phyloP scores from a whole-genome alignment of 169 alveolate genomes.

The Cryptosporidium muris region DNA sequence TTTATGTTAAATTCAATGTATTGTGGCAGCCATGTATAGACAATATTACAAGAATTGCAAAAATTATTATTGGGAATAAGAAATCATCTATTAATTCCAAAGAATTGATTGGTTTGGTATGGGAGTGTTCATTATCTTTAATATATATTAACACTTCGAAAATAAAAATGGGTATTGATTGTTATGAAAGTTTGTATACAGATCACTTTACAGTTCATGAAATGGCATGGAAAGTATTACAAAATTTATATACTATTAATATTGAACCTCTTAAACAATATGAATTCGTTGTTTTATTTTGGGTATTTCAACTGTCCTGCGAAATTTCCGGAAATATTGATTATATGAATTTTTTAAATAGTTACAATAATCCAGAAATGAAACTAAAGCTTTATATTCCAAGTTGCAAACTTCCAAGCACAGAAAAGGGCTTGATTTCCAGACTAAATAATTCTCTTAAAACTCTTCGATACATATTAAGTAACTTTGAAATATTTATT shows the following conservation, averaged over 20 bases:
- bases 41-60: constrained; percentile 4
- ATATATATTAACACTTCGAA: constrained; percentile 7
- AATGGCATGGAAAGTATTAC: constrained; percentile 32
- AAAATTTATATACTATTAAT: background rate
- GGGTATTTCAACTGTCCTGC: constrained; percentile 18
- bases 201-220: constrained; percentile 17
- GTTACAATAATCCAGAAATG: too few relatives aligned
- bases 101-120: background rate
- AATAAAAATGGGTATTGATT: background rate
- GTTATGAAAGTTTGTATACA: constrained; percentile 1
- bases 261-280: background rate
- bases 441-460: too few relatives aligned
- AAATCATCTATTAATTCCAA: background rate
- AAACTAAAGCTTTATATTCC: too few relatives aligned
- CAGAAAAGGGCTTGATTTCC: too few relatives aligned
- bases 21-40: constrained; percentile 50
- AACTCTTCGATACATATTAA: too few relatives aligned
- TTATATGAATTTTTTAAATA: background rate
- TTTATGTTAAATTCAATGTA: constrained; percentile 18
- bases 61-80: background rate
- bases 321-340: constrained; percentile 50
- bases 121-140: background rate
- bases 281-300: constrained; percentile 1
- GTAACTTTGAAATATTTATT: too few relatives aligned
- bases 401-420: too few relatives aligned